Evolutionary conservation across 257 asterid genomes (phyloP).

Genomic region (Solanum lycopersicoides): DNA sequence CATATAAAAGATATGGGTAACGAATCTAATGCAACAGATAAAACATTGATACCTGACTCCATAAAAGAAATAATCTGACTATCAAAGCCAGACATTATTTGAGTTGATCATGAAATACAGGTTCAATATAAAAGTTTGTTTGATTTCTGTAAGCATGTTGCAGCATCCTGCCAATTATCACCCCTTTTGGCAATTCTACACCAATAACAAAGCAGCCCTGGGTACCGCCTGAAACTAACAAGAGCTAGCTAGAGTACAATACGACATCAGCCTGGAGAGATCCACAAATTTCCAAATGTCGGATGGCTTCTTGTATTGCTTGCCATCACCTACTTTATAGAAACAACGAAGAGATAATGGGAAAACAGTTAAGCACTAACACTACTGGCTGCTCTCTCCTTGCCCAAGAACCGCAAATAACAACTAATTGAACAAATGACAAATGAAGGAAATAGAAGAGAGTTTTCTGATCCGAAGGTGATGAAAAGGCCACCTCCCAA

Average conservation of each 20-base stretch:
- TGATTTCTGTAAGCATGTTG: neutral
- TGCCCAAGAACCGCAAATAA: conserved; percentile 14
- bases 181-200: neutral
- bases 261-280: neutral
- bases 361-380: neutral
- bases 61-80: neutral
- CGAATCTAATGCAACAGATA: neutral
- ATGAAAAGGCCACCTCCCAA: conserved; percentile 38
- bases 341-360: neutral
- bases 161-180: neutral
- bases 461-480: conserved; percentile 23
- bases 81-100: neutral
- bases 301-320: neutral
- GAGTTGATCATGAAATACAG: neutral
- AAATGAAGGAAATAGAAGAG: conserved; percentile 8
- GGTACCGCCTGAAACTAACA: neutral
- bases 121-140: neutral
- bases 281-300: neutral
- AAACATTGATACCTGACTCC: neutral
- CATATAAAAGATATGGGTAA: neutral
- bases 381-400: conserved; percentile 3
- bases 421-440: conserved; percentile 26
- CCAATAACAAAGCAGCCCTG: neutral
- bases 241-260: neutral
- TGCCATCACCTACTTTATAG: neutral